phyloP scores from a whole-genome alignment of 768 basidiomycete species.

The Strobilomyces dryophilus region DNA sequence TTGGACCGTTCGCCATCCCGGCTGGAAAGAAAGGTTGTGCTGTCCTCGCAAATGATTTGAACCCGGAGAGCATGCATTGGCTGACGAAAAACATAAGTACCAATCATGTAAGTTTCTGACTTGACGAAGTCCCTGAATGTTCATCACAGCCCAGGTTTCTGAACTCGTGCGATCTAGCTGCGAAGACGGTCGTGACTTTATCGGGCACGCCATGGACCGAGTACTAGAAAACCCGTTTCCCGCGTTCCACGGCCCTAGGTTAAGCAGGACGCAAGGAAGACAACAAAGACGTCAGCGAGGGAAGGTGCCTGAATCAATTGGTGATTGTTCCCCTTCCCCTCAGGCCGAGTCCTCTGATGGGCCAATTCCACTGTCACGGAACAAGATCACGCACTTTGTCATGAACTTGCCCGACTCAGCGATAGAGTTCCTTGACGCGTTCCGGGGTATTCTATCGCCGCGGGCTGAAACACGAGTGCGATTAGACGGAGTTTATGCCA shows the following conservation, averaged over 20 bases:
- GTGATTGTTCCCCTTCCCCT: not conserved
- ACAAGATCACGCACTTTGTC: slow-evolving; percentile 79
- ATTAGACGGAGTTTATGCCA: slow-evolving; percentile 42
- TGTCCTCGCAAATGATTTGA: slow-evolving; percentile 91
- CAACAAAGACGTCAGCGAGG: slow-evolving; percentile 42
- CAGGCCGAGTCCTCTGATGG: slow-evolving; percentile 6
- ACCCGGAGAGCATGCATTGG: slow-evolving; percentile 83
- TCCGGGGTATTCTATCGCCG: slow-evolving; percentile 62
- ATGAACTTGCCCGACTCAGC: slow-evolving; percentile 98
- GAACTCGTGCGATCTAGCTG: slow-evolving; percentile 68
- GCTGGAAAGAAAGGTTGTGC: slow-evolving; percentile 89
- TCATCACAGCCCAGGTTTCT: slow-evolving; percentile 44
- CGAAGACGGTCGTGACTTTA: slow-evolving; percentile 86
- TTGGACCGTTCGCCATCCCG: slow-evolving; percentile 94
- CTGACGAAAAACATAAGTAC: slow-evolving; percentile 63
- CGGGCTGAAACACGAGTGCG: slow-evolving; percentile 34
- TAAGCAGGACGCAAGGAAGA: slow-evolving; percentile 35
- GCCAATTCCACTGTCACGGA: slow-evolving; percentile 36
- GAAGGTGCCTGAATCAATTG: not conserved
- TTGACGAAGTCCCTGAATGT: not conserved
- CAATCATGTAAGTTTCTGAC: slow-evolving; percentile 60
- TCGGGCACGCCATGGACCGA: slow-evolving; percentile 51
- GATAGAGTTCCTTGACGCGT: slow-evolving; percentile 84
- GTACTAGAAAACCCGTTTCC: slow-evolving; percentile 67
- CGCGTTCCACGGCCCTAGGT: slow-evolving; percentile 43